Evolutionary conservation across 2,329 filamentous ascomycete genomes (phyloP).

Genomic region (Emergomyces africanus): DNA sequence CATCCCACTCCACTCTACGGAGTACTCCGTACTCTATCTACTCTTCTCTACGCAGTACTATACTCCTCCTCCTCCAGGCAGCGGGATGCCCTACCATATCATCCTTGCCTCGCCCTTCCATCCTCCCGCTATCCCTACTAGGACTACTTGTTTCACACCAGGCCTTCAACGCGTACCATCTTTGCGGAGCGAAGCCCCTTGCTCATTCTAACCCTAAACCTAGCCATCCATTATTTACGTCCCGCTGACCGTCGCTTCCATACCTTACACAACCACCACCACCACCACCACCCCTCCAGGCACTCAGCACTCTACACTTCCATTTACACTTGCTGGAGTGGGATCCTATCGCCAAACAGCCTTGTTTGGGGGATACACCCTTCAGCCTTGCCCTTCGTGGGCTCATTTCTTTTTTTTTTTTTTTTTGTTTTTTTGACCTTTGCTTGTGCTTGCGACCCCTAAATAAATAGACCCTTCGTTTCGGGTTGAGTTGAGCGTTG

Average conservation of each 20-base stretch:
- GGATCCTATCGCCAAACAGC: background rate
- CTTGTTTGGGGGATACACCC: background rate
- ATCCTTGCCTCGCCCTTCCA: background rate
- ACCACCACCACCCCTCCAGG: background rate
- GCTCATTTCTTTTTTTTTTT: background rate
- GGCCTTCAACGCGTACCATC: background rate
- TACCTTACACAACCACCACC: too few relatives aligned
- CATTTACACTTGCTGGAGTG: background rate
- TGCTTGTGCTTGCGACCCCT: background rate
- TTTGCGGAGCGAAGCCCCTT: background rate
- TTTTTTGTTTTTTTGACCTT: background rate
- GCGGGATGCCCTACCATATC: background rate
- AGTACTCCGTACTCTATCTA: background rate
- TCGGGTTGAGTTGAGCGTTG: too few relatives aligned
- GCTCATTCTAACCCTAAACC: background rate
- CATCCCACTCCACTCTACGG: too few relatives aligned
- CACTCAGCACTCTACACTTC: too few relatives aligned
- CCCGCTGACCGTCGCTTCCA: too few relatives aligned
- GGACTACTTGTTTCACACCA: background rate
- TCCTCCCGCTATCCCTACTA: background rate
- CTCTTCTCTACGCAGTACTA: background rate
- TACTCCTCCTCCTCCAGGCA: background rate
- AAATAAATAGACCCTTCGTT: too few relatives aligned
- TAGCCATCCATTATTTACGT: too few relatives aligned
- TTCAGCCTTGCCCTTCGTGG: background rate